Percentiles rank a stretch among this genome's conserved stretches.
Evolutionary conservation across 129 eudicot genomes (phyloP).

Genomic region (Artemisia argyi): DNA sequence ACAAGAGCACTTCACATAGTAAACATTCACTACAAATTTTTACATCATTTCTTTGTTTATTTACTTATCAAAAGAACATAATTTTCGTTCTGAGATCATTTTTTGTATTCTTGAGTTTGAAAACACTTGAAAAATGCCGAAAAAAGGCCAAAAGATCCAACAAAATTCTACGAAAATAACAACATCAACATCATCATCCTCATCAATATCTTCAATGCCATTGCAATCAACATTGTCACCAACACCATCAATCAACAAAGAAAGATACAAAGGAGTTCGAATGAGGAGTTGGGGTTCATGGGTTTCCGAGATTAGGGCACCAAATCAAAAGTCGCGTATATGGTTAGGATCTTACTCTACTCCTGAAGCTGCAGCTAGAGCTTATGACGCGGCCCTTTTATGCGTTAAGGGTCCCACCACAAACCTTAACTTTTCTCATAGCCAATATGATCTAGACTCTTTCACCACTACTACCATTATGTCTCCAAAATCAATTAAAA

Average conservation of each 20-base stretch:
- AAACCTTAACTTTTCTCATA: constrained; percentile 69
- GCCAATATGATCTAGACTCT: constrained; percentile 20
- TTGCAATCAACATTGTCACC: constrained; percentile 1
- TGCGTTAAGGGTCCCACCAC: constrained; percentile 80
- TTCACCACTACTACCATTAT: constrained; percentile 23
- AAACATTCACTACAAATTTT: neutral
- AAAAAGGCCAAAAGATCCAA: constrained; percentile 35
- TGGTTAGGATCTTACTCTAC: constrained; percentile 94
- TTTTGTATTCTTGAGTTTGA: neutral
- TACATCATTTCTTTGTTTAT: neutral
- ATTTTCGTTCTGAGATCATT: neutral
- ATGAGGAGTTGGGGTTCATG: constrained; percentile 99
- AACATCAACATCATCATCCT: constrained; percentile 3
- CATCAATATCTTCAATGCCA: neutral
- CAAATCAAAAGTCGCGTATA: constrained; percentile 87
- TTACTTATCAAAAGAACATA: neutral
- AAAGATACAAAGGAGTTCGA: constrained; percentile 86
- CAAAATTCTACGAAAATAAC: neutral
- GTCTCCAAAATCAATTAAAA: constrained; percentile 87
- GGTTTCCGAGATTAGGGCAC: constrained; percentile 88
- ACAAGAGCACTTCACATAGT: constrained; percentile 7
- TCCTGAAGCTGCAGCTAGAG: constrained; percentile 92
- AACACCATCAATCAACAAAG: constrained; percentile 34
- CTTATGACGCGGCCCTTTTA: constrained; percentile 86
- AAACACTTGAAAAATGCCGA: constrained; percentile 43